Evolutionary conservation across 2,329 filamentous ascomycete species (phyloP).

Genomic region (Nothophoma quercina): DNA sequence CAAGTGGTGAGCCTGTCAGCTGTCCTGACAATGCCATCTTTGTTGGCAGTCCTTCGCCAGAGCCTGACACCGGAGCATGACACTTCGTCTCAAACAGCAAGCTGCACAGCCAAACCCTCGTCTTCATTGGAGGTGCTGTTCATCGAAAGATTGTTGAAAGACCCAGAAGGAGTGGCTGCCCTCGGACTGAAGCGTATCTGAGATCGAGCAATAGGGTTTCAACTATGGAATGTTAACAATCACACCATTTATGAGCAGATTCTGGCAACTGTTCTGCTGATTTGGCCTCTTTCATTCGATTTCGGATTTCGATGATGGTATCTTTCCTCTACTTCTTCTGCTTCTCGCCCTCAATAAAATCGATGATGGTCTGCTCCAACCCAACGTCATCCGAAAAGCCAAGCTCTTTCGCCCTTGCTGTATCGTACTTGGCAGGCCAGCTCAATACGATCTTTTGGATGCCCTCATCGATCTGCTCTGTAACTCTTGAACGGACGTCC

Average conservation of each 20-base stretch:
- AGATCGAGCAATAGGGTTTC: no score
- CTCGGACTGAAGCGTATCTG: neutral
- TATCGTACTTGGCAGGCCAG: constrained; percentile 66
- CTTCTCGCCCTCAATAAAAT: constrained; percentile 50
- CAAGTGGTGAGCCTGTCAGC: no score
- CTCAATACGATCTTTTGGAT: constrained; percentile 63
- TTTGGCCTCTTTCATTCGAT: no score
- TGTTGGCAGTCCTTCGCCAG: no score
- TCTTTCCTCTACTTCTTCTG: constrained; percentile 16
- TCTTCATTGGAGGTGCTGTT: neutral
- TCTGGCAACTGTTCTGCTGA: no score
- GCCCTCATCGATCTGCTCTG: constrained; percentile 59
- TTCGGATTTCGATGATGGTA: no score
- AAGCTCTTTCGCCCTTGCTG: constrained; percentile 61
- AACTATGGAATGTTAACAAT: no score
- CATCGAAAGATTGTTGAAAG: no score
- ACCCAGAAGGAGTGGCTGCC: neutral
- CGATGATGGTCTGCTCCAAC: constrained; percentile 56
- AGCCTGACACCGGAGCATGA: no score
- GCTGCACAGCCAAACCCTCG: neutral
- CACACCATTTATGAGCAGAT: no score
- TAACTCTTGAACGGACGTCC: constrained; percentile 59
- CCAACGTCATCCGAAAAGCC: constrained; percentile 60
- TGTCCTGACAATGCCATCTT: no score
- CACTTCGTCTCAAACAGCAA: no score